Conservation (phyloP, 495 filamentous ascomycete genomes). For the Stereocaulon alpinum region DNA sequence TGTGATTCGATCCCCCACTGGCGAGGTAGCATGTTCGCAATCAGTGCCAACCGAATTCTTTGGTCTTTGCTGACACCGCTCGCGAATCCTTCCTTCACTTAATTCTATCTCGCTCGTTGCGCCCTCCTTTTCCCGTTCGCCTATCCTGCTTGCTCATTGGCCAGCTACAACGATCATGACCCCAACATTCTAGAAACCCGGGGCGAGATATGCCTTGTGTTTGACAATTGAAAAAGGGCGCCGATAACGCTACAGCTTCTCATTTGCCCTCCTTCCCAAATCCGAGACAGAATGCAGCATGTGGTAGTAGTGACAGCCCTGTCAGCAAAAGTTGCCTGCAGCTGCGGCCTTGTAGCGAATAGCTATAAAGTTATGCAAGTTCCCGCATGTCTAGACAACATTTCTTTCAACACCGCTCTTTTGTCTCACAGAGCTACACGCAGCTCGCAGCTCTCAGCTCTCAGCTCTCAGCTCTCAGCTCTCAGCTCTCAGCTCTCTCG, state of each 20-base stretch:
- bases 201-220: neutral
- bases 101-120: neutral
- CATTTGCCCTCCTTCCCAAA: neutral
- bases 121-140: neutral
- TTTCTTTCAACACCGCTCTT: neutral
- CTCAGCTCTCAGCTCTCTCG: neutral
- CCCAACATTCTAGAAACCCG: neutral
- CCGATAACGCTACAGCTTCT: slow-evolving; percentile 11
- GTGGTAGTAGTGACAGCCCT: neutral
- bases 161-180: neutral
- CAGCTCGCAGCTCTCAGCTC: neutral
- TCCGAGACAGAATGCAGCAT: neutral
- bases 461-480: no score
- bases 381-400: neutral
- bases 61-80: neutral
- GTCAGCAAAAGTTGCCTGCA: neutral
- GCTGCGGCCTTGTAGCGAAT: neutral
- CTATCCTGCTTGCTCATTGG: neutral
- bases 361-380: slow-evolving; percentile 6
- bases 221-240: slow-evolving; percentile 5
- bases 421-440: neutral
- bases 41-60: slow-evolving; percentile 1
- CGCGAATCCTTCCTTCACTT: neutral
- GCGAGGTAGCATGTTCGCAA: neutral
- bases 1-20: neutral